These are phyloP conservation scores for Lachnellula willkommii DNA, from an alignment of 2,329 filamentous ascomycete genomes.

Conservation along the genomic window DNA sequence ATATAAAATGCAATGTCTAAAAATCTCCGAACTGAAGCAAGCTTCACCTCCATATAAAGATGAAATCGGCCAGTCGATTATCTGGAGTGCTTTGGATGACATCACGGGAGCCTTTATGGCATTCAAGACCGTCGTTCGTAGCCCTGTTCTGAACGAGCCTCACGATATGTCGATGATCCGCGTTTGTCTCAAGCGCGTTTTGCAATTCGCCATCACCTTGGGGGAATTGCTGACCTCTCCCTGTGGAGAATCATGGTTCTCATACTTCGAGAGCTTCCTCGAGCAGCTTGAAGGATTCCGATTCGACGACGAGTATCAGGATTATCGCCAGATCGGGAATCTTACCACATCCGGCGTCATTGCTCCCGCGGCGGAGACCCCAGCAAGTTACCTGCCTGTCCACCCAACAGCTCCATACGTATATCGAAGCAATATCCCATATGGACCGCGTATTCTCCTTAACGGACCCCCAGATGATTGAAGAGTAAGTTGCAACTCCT, in stretches of 20 bases:
- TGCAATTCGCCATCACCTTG: not conserved
- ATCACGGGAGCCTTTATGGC: not conserved
- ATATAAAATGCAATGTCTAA: not conserved
- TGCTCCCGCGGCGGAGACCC: not conserved
- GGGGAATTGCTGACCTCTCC: not conserved
- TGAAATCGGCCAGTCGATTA: not conserved
- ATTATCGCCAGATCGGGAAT: not conserved
- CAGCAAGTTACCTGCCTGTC: not conserved
- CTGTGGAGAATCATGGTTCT: not conserved
- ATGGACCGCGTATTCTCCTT: not conserved
- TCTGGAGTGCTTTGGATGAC: not conserved
- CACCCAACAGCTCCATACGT: not conserved
- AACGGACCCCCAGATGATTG: not conserved
- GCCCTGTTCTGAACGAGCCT: not conserved
- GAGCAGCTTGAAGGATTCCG: not conserved
- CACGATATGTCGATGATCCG: not conserved
- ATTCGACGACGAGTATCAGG: not conserved
- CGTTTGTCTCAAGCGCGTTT: not conserved
- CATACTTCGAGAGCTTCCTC: not conserved
- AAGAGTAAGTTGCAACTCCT: not conserved
- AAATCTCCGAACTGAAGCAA: not conserved
- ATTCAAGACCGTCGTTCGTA: not conserved
- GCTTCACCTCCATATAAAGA: not conserved
- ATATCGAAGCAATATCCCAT: not conserved
- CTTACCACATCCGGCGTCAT: not conserved